These are phyloP conservation scores for Fusarium xylarioides DNA, from an alignment of 2,329 filamentous ascomycete species.

Conservation along the genomic window DNA sequence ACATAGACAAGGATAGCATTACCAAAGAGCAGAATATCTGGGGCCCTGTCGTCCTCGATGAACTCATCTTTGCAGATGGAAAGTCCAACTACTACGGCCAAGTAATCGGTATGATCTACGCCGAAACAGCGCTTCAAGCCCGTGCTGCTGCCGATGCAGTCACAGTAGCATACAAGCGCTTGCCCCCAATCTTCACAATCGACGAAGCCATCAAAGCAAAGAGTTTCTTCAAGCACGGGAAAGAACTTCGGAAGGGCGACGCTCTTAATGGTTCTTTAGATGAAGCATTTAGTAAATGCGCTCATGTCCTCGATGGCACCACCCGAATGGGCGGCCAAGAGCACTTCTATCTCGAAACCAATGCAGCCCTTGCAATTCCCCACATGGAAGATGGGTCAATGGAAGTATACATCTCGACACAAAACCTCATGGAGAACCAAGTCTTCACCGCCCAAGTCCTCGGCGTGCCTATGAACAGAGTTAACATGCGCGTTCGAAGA, in stretches of 20 bases:
- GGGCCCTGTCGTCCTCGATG: neutral
- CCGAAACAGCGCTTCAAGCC: neutral
- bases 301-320: neutral
- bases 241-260: neutral
- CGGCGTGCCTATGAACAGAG: neutral
- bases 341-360: neutral
- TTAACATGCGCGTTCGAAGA: neutral
- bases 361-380: neutral
- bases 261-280: neutral
- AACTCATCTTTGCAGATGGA: neutral
- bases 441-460: neutral
- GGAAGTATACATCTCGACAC: neutral
- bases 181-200: neutral
- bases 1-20: neutral
- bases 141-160: neutral
- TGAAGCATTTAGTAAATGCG: neutral
- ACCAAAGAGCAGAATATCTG: neutral
- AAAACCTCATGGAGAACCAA: slow-evolving; percentile 6
- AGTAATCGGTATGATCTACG: neutral
- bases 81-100: neutral
- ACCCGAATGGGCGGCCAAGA: slow-evolving; percentile 2
- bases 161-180: neutral
- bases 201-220: slow-evolving; percentile 1
- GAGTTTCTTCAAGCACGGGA: neutral
- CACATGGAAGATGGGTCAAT: neutral